Base-by-base conservation (phyloP, 2,329 filamentous ascomycete genomes). In the Penicillium sp. region DNA sequence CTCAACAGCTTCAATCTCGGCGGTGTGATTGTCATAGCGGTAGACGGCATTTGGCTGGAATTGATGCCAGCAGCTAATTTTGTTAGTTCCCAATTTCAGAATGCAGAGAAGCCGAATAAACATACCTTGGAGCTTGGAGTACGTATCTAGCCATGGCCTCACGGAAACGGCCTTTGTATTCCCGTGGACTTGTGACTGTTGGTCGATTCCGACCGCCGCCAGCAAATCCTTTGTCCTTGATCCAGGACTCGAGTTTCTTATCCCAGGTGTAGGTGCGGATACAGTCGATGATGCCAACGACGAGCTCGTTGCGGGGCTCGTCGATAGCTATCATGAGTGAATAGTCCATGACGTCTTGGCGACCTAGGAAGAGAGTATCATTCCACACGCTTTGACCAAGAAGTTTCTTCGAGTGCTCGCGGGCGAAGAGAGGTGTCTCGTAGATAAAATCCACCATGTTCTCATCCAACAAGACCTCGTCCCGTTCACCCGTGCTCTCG, bases 361-460 rank as follows among this genome's bases (percentile, higher is more conserved):
- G 84, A 40, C 88, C 90, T 44, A 99, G 75, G 74, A 97, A 99
- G 25, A 99, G 77, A 1, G 95, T 99, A 67, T 99, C 95, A 66
- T 99, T 99, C 84, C 90, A 97, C 2, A 99, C 91, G 9, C 88
- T 93, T 44, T 88, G 88, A 54, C 89, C 83, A 28, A 99, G 81
- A 11, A 97, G 79, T 67, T 95, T 95, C 75, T 96, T 96, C 19
- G 89, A 92, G 71, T 99, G 92, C 69, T 99, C 93, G 39, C 95
- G 84, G 9, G 92, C 87, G 68, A 99, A 99, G 13, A 99, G 79
- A 0, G 93, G 95, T 2, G 89, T 95, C 67, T 99, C 93, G 63
- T 95, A 99, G 56, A 99, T 97, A 67, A 95, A 97, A 68, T 99
- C 95, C 9, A 99, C 93, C 80, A 99, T 93, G 71, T 99, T 99